These are phyloP conservation scores for Hypomontagnella monticulosa DNA, from an alignment of 495 filamentous ascomycete species.

Conservation along the genomic window DNA sequence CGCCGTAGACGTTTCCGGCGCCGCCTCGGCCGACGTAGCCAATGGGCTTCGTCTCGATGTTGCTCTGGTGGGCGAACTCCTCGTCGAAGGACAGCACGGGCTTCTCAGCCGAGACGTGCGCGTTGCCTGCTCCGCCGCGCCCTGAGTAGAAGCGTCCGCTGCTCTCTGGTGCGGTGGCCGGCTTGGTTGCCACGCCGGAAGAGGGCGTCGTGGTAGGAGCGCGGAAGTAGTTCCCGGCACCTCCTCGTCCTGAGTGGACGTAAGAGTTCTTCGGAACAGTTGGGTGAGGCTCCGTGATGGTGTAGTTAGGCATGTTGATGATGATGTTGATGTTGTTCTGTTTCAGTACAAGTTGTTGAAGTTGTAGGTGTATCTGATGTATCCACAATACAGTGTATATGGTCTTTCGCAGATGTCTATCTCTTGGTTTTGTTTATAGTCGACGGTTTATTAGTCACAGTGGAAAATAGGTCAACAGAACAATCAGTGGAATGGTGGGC, in stretches of 20 bases:
- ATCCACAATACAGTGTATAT: background rate
- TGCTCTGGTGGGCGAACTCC: constrained; percentile 74
- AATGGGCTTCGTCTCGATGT: constrained; percentile 67
- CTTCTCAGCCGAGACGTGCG: constrained; percentile 70
- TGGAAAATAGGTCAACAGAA: constrained; percentile 16
- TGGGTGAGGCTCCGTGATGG: constrained; percentile 83
- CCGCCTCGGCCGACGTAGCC: constrained; percentile 88
- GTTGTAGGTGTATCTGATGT: background rate
- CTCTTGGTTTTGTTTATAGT: too few species aligned
- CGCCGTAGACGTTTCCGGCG: constrained; percentile 75
- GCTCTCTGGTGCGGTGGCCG: constrained; percentile 29
- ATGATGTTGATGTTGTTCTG: constrained; percentile 31
- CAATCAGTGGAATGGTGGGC: constrained; percentile 16
- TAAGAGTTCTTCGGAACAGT: constrained; percentile 70
- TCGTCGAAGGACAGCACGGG: constrained; percentile 91
- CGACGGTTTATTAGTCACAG: constrained; percentile 5
- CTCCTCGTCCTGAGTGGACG: constrained; percentile 84
- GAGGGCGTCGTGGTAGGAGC: constrained; percentile 67
- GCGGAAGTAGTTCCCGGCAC: constrained; percentile 86
- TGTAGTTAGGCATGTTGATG: constrained; percentile 60
- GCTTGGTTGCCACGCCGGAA: constrained; percentile 48
- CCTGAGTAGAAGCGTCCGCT: constrained; percentile 76
- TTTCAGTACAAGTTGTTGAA: constrained; percentile 12
- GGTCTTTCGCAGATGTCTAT: background rate
- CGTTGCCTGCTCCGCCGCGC: constrained; percentile 91